phyloP scores from a whole-genome alignment of 1,139 yeast genomes.

The Trichomonascaceae sp. region DNA sequence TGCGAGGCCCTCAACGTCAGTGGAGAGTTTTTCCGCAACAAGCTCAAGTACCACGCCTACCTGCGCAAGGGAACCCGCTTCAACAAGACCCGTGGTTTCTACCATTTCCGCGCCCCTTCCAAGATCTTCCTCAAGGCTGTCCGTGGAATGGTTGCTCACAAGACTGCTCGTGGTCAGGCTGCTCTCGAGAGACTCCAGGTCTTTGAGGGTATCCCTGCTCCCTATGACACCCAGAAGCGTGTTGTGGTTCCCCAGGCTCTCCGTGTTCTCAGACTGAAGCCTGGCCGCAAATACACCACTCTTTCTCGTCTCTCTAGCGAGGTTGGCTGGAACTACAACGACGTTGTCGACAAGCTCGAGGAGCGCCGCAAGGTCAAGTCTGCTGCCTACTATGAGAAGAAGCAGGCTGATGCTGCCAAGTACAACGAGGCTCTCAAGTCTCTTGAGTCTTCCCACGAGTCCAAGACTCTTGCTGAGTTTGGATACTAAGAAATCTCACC shows the following conservation, averaged over 20 bases:
- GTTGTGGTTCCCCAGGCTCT: conserved; percentile 99
- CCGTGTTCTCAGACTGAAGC: conserved; percentile 98
- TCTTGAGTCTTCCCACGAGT: conserved; percentile 59
- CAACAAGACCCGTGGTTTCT: conserved; percentile 99
- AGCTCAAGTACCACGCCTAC: conserved; percentile 99
- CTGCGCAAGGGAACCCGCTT: conserved; percentile 97
- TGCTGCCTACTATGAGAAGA: conserved; percentile 98
- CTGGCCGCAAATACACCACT: conserved; percentile 99
- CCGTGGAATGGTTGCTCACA: conserved; percentile 99
- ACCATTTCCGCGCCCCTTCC: conserved; percentile 99
- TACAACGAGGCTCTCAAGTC: conserved; percentile 72
- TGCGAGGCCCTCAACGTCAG: conserved; percentile 97
- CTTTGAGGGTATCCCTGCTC: conserved; percentile 99
- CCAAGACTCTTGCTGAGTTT: conserved; percentile 62
- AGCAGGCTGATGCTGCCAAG: conserved; percentile 93
- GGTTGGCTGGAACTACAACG: conserved; percentile 99
- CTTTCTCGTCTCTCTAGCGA: conserved; percentile 92
- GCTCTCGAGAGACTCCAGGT: conserved; percentile 99
- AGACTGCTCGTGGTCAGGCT: conserved; percentile 99
- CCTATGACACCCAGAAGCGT: conserved; percentile 99
- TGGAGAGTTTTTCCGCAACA: conserved; percentile 99
- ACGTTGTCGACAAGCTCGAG: conserved; percentile 93
- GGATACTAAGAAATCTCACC: conserved; percentile 47
- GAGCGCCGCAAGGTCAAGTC: conserved; percentile 99
- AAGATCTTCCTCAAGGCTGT: conserved; percentile 99